These are phyloP conservation scores for Aureobasidium melanogenum DNA, from an alignment of 2,329 filamentous ascomycete species.

Conservation along the genomic window DNA sequence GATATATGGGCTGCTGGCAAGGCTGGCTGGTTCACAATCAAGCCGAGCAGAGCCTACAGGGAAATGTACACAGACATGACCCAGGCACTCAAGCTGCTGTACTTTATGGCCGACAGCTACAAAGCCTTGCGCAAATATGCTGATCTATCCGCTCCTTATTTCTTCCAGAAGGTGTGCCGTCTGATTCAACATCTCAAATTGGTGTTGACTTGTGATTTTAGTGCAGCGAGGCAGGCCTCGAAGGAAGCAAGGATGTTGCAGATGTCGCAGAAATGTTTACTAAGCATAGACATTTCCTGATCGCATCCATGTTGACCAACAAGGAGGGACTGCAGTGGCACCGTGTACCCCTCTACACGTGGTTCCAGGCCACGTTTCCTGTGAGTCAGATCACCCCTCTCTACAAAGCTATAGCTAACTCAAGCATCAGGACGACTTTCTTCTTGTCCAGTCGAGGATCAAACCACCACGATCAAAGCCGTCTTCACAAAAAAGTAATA, in stretches of 20 bases:
- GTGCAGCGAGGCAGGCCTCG: not conserved
- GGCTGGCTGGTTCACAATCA: constrained; percentile 61
- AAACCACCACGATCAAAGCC: not conserved
- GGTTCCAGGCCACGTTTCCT: constrained; percentile 31
- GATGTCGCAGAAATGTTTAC: constrained; percentile 30
- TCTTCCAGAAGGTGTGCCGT: constrained; percentile 1
- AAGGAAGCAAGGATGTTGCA: not conserved
- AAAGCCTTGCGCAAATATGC: constrained; percentile 16
- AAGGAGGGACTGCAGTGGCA: constrained; percentile 38
- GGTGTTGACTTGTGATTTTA: not conserved
- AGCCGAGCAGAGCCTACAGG: constrained; percentile 49
- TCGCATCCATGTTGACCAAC: constrained; percentile 35
- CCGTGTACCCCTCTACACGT: constrained; percentile 32
- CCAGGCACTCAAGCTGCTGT: constrained; percentile 56
- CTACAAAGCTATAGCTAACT: not conserved
- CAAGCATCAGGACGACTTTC: not conserved
- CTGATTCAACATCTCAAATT: not conserved
- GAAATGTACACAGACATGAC: constrained; percentile 51
- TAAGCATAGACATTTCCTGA: constrained; percentile 33
- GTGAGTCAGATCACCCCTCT: not conserved
- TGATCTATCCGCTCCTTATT: not conserved
- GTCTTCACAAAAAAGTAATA: constrained; percentile 2
- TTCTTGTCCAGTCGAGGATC: not conserved
- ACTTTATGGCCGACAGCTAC: constrained; percentile 53
- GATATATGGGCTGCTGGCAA: constrained; percentile 58